Evolutionary conservation across 75 land plant genomes (phyloP).

Genomic region (Pseudotsuga menziesii): DNA sequence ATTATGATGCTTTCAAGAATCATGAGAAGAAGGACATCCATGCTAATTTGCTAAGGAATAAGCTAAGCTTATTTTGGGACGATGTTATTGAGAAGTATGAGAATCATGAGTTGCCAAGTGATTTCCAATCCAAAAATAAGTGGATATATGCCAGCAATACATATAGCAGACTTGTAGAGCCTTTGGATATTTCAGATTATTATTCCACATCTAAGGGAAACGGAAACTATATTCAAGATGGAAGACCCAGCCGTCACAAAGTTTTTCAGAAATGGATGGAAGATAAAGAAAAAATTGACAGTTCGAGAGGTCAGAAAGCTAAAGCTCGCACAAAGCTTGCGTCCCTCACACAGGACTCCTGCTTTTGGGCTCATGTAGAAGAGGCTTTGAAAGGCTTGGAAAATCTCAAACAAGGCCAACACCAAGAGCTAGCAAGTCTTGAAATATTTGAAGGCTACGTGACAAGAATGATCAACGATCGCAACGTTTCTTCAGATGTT

Average conservation of each 20-base stretch:
- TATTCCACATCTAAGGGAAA: background rate
- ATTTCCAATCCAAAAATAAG: constrained; percentile 10
- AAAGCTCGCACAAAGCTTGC: constrained; percentile 1
- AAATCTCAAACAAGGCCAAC: background rate
- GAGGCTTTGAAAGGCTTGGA: background rate
- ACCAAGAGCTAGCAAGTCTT: background rate
- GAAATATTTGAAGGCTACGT: background rate
- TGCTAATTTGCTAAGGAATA: background rate
- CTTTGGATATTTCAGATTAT: constrained; percentile 12
- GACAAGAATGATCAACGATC: background rate
- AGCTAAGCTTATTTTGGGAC: constrained; percentile 11
- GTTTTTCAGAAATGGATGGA: constrained; percentile 9
- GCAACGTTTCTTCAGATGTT: background rate
- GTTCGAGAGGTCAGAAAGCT: background rate
- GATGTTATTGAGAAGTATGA: constrained; percentile 1
- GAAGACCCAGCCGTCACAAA: constrained; percentile 4
- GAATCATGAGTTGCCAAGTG: constrained; percentile 6
- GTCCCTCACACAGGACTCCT: background rate
- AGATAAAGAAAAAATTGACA: background rate
- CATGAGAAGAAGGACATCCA: background rate
- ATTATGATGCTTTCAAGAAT: constrained; percentile 4
- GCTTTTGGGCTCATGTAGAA: constrained; percentile 5
- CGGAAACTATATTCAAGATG: background rate
- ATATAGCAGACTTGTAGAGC: constrained; percentile 14
- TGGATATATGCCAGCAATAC: constrained; percentile 15